Evolutionary conservation across 2,329 filamentous ascomycete species (phyloP).

Genomic region (Lachnellula occidentalis): DNA sequence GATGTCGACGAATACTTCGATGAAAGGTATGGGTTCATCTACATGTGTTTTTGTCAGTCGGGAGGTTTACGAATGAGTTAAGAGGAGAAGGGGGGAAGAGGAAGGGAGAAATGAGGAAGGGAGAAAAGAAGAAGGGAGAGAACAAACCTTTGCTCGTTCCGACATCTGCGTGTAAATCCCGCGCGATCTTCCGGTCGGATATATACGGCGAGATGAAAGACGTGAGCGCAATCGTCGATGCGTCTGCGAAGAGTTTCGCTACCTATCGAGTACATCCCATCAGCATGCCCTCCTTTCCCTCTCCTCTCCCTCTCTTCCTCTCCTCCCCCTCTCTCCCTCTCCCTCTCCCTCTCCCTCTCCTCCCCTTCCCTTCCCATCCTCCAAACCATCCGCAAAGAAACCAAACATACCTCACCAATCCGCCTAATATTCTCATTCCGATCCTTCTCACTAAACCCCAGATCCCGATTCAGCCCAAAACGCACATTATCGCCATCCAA

Average conservation of each 20-base stretch:
- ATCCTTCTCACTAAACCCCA: constrained; percentile 89
- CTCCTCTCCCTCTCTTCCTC: background rate
- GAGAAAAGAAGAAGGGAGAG: background rate
- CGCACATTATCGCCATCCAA: constrained; percentile 98
- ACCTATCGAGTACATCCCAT: constrained; percentile 49
- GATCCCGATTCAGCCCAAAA: constrained; percentile 95
- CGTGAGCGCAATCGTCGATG: constrained; percentile 79
- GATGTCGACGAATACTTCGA: constrained; percentile 92
- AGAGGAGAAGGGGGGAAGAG: no score
- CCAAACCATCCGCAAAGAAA: background rate
- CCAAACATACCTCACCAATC: constrained; percentile 65
- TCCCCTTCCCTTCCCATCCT: no score
- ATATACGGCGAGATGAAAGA: constrained; percentile 96
- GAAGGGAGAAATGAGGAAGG: background rate
- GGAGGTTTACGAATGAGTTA: no score
- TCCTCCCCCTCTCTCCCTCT: no score
- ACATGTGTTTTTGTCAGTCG: background rate
- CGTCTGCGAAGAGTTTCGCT: constrained; percentile 93
- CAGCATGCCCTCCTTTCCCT: background rate
- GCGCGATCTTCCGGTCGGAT: constrained; percentile 76
- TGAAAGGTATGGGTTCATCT: constrained; percentile 67
- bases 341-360: no score
- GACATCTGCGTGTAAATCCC: constrained; percentile 67
- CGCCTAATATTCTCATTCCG: constrained; percentile 97
- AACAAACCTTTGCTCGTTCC: constrained; percentile 39